Base-by-base conservation (phyloP, 805 yeast species). In the Ogataea degrootiae region DNA sequence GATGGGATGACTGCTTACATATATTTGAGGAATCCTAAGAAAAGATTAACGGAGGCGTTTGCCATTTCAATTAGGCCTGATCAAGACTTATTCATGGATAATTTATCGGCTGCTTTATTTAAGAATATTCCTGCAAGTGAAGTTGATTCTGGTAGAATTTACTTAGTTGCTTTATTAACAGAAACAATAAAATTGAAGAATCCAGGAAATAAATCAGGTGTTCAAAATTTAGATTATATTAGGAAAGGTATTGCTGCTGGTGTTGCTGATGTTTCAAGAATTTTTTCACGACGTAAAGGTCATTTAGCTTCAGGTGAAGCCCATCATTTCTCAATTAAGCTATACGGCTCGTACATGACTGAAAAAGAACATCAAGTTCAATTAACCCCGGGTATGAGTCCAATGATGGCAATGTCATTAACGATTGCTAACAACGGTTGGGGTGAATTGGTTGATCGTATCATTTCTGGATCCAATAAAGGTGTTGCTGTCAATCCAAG, bases 191-290 rank as follows among this genome's bases (percentile, higher is more conserved):
- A 77, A 37, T 66, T 83, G 41, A 69, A 69, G 14, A 50, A 59
- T 11, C 19, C 55, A 2, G 47, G 39, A 12, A 21, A 29, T 3
- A 47, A 44, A 6, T 48, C 50, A 34, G 43, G 51, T 6, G 34
- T 46, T 14, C 52, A 50, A 31, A 42, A 44, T 1, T 47, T 79
- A 19, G 63, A 65, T 36, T 61, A 70, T 40, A 75, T 85, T 42
- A 81, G 87, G 59, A 82, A 83, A 59, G 96, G 96, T 48, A 79
- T 89, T 15, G 94, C 92, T 36, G 91, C 90, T 4, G 97, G 97
- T 63, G 94, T 85, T 15, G 78, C 88, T 36, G 96, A 89, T 66
- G 83, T 89, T 42, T 80, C 94, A 5, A 76, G 96, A 55, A 77
- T 87, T 22, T 86, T 89, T 59, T 77, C 88, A 7, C 73, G 77